phyloP scores from a whole-genome alignment of 2,329 filamentous ascomycete genomes.

The Colletotrichum tamarilloi region DNA sequence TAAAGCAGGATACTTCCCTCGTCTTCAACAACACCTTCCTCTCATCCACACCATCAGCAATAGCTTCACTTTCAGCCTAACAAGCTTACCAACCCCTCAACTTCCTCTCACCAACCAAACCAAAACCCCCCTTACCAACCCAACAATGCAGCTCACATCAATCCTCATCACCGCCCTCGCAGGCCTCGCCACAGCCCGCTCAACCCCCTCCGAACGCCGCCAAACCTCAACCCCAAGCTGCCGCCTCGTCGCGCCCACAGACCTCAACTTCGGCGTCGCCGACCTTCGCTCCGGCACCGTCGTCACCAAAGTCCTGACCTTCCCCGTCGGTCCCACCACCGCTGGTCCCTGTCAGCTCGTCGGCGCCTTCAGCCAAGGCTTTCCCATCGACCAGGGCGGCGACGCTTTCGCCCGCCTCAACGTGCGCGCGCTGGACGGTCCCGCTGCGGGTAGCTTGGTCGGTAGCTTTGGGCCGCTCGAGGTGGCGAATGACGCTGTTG shows the following conservation, averaged over 20 bases:
- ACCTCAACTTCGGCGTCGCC: slow-evolving; percentile 25
- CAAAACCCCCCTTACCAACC: not conserved
- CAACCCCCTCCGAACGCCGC: slow-evolving; percentile 17
- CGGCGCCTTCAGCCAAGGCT: slow-evolving; percentile 21
- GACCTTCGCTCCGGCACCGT: slow-evolving; percentile 18
- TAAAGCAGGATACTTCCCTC: not conserved
- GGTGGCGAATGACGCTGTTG: slow-evolving; percentile 8
- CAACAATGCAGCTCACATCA: slow-evolving; percentile 28
- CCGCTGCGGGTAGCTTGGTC: slow-evolving; percentile 14
- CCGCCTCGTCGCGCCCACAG: slow-evolving; percentile 16
- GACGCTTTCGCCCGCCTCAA: slow-evolving; percentile 22
- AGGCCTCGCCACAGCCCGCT: slow-evolving; percentile 1
- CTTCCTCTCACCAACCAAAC: not conserved
- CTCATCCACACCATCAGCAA: slow-evolving; percentile 5
- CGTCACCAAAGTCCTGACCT: slow-evolving; percentile 22
- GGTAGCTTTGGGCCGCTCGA: slow-evolving; percentile 26
- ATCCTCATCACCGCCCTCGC: slow-evolving; percentile 21
- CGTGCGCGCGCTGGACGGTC: slow-evolving; percentile 9
- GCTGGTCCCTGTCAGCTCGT: slow-evolving; percentile 26
- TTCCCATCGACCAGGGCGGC: slow-evolving; percentile 25
- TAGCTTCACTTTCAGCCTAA: not conserved
- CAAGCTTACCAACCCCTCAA: not conserved
- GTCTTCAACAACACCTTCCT: not conserved
- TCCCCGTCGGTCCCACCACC: slow-evolving; percentile 10
- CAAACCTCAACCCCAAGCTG: slow-evolving; percentile 1